Evolutionary conservation across 345 rosid species (phyloP).

Genomic region (Citrus hindsii): DNA sequence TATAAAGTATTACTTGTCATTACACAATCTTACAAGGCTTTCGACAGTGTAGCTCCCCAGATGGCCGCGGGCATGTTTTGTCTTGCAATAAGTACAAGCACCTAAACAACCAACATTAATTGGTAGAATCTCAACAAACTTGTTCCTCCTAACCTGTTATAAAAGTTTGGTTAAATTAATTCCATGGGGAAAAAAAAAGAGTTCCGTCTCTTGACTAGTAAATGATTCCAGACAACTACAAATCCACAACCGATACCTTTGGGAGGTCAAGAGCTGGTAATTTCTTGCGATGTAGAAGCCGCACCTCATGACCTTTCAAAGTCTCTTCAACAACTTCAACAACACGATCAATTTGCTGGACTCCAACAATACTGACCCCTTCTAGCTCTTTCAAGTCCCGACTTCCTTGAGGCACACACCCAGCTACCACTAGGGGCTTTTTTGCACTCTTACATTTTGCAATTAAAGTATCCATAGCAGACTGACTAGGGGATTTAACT

Average conservation of each 20-base stretch:
- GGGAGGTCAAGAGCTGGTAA: conserved; percentile 94
- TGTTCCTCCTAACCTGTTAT: conserved; percentile 80
- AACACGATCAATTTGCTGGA: conserved; percentile 94
- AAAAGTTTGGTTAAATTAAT: neutral
- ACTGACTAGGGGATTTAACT: conserved; percentile 88
- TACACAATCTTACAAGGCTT: conserved; percentile 65
- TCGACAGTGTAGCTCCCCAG: conserved; percentile 92
- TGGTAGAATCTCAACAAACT: conserved; percentile 85
- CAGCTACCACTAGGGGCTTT: conserved; percentile 82
- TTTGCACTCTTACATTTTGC: conserved; percentile 62
- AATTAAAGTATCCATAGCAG: conserved; percentile 88
- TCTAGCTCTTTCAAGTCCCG: conserved; percentile 82
- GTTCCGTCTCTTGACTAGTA: neutral
- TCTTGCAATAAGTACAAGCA: conserved; percentile 97
- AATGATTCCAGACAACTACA: neutral
- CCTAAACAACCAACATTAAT: conserved; percentile 97
- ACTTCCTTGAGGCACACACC: conserved; percentile 98
- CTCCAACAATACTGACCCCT: conserved; percentile 91
- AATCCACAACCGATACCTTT: conserved; percentile 43
- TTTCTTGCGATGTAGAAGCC: conserved; percentile 76
- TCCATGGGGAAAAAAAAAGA: neutral
- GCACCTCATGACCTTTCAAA: conserved; percentile 92
- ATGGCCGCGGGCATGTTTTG: conserved; percentile 99
- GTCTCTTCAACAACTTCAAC: conserved; percentile 99
- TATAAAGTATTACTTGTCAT: neutral